A percentile compares a stretch with the other conserved stretches of the same genome.
Evolutionary conservation across 2,329 filamentous ascomycete species (phyloP).

Genomic region (Fusarium chlamydosporum): DNA sequence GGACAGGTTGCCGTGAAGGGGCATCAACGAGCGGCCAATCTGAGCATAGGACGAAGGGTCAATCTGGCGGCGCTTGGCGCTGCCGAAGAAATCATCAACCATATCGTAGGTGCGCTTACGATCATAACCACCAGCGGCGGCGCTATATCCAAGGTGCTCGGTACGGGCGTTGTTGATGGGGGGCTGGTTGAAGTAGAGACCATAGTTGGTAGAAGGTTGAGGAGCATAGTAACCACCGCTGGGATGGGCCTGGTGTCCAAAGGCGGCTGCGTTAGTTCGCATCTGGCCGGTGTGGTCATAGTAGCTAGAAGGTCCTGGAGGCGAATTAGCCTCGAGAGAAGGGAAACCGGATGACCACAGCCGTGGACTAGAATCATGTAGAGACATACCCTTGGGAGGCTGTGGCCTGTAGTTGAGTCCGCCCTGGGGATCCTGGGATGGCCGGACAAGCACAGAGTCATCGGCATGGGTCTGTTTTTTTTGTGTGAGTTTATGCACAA

Average conservation of each 20-base stretch:
- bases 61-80: slow-evolving; percentile 90
- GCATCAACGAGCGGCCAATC: slow-evolving; percentile 89
- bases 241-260: slow-evolving; percentile 69
- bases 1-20: slow-evolving; percentile 79
- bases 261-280: slow-evolving; percentile 68
- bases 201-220: slow-evolving; percentile 70
- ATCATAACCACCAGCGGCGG: slow-evolving; percentile 70
- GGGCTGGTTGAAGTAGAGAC: slow-evolving; percentile 83
- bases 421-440: slow-evolving; percentile 66
- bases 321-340: slow-evolving; percentile 59
- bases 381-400: slow-evolving; percentile 66
- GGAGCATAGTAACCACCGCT: slow-evolving; percentile 70
- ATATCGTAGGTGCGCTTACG: slow-evolving; percentile 90
- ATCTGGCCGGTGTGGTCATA: slow-evolving; percentile 77
- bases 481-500: slow-evolving; percentile 41
- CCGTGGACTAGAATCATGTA: slow-evolving; percentile 34
- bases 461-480: slow-evolving; percentile 83
- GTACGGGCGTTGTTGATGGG: slow-evolving; percentile 66
- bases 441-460: slow-evolving; percentile 80
- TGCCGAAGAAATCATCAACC: slow-evolving; percentile 93
- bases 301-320: slow-evolving; percentile 68
- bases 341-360: slow-evolving; percentile 45
- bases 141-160: slow-evolving; percentile 75
- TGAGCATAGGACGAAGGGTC: slow-evolving; percentile 91
- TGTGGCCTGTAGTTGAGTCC: slow-evolving; percentile 69